A percentile compares a stretch with the other conserved stretches of the same genome.
phyloP scores from a whole-genome alignment of 495 filamentous ascomycete genomes.

The Penicillium paxilli region DNA sequence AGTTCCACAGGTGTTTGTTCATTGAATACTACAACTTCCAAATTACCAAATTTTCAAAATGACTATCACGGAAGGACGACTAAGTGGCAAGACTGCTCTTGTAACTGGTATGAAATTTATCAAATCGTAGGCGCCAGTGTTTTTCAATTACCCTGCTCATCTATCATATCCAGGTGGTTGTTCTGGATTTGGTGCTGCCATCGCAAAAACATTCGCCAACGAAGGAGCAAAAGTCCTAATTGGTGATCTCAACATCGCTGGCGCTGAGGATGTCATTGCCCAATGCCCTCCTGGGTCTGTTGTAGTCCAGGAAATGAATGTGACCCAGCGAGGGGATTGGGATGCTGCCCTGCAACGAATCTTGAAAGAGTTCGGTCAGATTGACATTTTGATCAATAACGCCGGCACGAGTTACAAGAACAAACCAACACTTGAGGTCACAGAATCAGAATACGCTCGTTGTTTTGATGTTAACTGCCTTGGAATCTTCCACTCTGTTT shows the following conservation, averaged over 20 bases:
- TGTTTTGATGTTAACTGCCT: background rate
- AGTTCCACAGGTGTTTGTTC: too few relatives aligned
- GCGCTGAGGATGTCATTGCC: background rate
- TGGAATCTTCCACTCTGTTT: background rate
- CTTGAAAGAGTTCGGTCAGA: background rate
- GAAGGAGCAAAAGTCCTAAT: background rate
- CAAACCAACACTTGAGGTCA: background rate
- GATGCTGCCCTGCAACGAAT: background rate
- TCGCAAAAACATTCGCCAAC: background rate
- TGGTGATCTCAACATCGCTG: background rate
- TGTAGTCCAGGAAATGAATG: background rate
- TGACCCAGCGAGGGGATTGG: background rate
- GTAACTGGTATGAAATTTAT: slow-evolving; percentile 11
- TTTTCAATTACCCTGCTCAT: background rate
- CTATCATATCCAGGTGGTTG: background rate
- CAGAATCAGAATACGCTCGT: background rate
- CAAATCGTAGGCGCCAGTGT: too few relatives aligned
- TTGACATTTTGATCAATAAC: background rate
- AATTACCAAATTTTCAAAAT: slow-evolving; percentile 2
- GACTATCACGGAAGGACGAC: slow-evolving; percentile 11
- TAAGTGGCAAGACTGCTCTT: slow-evolving; percentile 32
- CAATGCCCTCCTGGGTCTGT: background rate
- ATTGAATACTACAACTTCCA: too few relatives aligned
- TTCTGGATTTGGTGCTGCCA: slow-evolving; percentile 1
- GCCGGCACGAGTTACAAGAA: background rate